These are phyloP conservation scores for Diaporthe velutina DNA, from an alignment of 2,329 filamentous ascomycete species.

Conservation along the genomic window DNA sequence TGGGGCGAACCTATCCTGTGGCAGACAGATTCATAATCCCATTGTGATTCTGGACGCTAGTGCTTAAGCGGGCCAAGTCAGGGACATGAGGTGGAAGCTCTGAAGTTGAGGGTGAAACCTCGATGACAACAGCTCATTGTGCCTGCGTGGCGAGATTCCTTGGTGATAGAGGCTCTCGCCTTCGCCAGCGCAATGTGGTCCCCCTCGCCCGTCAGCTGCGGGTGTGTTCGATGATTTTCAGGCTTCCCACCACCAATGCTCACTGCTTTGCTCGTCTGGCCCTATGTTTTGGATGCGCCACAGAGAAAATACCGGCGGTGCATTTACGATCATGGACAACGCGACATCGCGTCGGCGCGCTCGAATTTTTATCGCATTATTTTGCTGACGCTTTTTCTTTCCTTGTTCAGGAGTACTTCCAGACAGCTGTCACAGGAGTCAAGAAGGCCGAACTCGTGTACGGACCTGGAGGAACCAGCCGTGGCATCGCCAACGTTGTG, in stretches of 20 bases:
- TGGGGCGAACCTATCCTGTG: conserved; percentile 11
- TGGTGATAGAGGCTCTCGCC: conserved; percentile 40
- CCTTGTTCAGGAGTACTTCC: conserved; percentile 91
- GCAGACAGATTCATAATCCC: conserved; percentile 1
- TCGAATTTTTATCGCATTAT: conserved; percentile 60
- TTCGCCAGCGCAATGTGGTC: conserved; percentile 35
- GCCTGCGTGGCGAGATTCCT: conserved; percentile 21
- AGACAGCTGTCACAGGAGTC: conserved; percentile 86
- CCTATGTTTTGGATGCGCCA: conserved; percentile 35
- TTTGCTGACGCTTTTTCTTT: conserved; percentile 77
- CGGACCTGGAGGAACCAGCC: conserved; percentile 90
- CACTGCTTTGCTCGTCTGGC: conserved; percentile 52
- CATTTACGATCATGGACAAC: conserved; percentile 31
- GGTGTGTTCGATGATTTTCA: conserved; percentile 38
- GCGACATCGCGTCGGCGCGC: conserved; percentile 41
- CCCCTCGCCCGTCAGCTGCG: conserved; percentile 42
- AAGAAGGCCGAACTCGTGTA: conserved; percentile 94
- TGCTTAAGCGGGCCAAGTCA: conserved; percentile 4
- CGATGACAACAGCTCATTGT: neutral
- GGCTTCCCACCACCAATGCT: conserved; percentile 44
- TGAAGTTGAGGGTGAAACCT: conserved; percentile 21
- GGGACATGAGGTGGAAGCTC: neutral
- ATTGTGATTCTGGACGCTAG: conserved; percentile 8
- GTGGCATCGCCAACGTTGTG: conserved; percentile 90
- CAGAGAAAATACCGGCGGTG: conserved; percentile 39